A percentile compares a stretch with the other conserved stretches of the same genome.
Evolutionary conservation across 768 basidiomycete species (phyloP).

Genomic region (Boletus huronensis): DNA sequence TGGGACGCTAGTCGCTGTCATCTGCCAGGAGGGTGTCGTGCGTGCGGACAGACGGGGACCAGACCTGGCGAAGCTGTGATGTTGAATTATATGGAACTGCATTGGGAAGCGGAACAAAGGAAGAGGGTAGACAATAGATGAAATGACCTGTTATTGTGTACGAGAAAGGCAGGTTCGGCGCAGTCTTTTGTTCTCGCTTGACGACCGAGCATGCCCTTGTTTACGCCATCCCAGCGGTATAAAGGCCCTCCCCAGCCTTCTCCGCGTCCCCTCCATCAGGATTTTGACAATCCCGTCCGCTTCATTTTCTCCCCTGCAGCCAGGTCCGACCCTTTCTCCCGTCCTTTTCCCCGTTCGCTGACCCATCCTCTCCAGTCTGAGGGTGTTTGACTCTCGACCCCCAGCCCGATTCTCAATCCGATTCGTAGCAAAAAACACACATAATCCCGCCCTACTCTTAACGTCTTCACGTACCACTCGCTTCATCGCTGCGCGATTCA

Average conservation of each 20-base stretch:
- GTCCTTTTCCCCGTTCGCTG: constrained; percentile 6
- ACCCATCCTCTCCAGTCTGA: constrained; percentile 23
- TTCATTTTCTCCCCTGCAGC: constrained; percentile 22
- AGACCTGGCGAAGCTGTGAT: constrained; percentile 24
- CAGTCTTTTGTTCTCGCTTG: constrained; percentile 34
- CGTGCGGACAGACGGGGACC: constrained; percentile 53
- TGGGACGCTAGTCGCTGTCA: constrained; percentile 69
- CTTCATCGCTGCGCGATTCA: constrained; percentile 33
- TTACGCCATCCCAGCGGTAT: constrained; percentile 20
- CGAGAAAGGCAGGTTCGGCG: constrained; percentile 22
- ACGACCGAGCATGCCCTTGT: constrained; percentile 25
- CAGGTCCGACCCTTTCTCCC: constrained; percentile 20
- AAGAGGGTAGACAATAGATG: constrained; percentile 19
- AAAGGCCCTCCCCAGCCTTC: constrained; percentile 16
- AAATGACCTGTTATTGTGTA: constrained; percentile 28
- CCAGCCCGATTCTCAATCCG: constrained; percentile 27
- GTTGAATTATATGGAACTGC: constrained; percentile 10
- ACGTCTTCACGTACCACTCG: constrained; percentile 28
- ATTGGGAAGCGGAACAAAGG: constrained; percentile 17
- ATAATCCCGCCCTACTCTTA: constrained; percentile 9
- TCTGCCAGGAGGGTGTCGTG: constrained; percentile 77
- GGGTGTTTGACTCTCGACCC: constrained; percentile 22
- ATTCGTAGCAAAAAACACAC: constrained; percentile 2
- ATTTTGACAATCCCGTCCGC: constrained; percentile 36
- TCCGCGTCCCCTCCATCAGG: constrained; percentile 21